Evolutionary conservation across 2,329 filamentous ascomycete genomes (phyloP).

Genomic region (Colletotrichum spinosum): DNA sequence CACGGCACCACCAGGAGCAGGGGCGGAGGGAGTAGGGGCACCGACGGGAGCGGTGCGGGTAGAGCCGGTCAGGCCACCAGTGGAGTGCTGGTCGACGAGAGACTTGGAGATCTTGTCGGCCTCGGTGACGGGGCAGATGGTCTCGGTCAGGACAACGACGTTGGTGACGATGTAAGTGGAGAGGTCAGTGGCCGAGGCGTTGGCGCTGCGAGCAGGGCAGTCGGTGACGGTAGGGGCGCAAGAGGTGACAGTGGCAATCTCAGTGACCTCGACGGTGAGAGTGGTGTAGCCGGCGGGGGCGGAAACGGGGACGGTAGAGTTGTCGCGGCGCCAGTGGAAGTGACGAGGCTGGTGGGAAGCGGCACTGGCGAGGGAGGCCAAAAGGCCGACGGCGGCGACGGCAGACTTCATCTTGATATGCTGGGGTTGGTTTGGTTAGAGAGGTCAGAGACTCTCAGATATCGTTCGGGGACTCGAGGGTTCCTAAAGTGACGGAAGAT

Average conservation of each 20-base stretch:
- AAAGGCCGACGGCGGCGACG: slow-evolving; percentile 55
- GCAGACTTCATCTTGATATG: slow-evolving; percentile 61
- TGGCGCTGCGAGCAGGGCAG: slow-evolving; percentile 58
- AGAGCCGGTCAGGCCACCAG: slow-evolving; percentile 52
- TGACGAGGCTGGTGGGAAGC: slow-evolving; percentile 53
- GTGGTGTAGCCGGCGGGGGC: slow-evolving; percentile 48
- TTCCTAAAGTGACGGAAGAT: slow-evolving; percentile 37
- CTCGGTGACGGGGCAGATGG: slow-evolving; percentile 59
- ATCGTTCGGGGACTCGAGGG: slow-evolving; percentile 20
- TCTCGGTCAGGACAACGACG: slow-evolving; percentile 53
- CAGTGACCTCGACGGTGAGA: slow-evolving; percentile 64
- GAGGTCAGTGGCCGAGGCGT: slow-evolving; percentile 51
- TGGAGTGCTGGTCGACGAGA: slow-evolving; percentile 49
- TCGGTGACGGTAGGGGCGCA: slow-evolving; percentile 68
- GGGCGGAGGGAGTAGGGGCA: slow-evolving; percentile 38
- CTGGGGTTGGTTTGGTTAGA: slow-evolving; percentile 4
- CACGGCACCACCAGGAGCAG: slow-evolving; percentile 43
- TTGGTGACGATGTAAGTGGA: slow-evolving; percentile 50
- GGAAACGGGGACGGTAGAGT: slow-evolving; percentile 37
- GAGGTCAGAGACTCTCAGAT: slow-evolving; percentile 11
- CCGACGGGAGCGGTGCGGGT: slow-evolving; percentile 47
- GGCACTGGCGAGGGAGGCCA: slow-evolving; percentile 57
- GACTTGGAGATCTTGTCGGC: slow-evolving; percentile 54
- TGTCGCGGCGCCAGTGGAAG: slow-evolving; percentile 42
- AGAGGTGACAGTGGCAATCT: slow-evolving; percentile 68